These are phyloP conservation scores for Boechera retrofracta DNA, from an alignment of 345 rosid genomes.

Conservation along the genomic window DNA sequence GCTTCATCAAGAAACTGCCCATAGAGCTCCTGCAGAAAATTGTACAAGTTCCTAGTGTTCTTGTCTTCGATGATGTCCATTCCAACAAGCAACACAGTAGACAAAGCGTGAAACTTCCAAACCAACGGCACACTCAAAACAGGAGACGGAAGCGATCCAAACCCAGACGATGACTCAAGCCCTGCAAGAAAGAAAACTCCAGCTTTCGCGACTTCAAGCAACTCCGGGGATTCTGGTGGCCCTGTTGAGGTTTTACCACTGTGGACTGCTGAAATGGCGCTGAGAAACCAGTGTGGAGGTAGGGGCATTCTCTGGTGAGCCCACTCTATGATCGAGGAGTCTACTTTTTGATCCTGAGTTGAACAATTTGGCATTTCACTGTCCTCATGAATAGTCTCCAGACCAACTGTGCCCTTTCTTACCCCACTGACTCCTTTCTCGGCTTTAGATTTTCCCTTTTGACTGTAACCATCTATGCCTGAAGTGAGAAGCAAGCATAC, in stretches of 20 bases:
- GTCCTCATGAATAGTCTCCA: slow-evolving; percentile 83
- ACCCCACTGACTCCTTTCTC: slow-evolving; percentile 35
- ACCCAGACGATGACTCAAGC: slow-evolving; percentile 63
- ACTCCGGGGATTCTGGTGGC: slow-evolving; percentile 45
- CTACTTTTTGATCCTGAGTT: slow-evolving; percentile 41
- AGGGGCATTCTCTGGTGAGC: slow-evolving; percentile 86
- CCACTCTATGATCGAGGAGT: slow-evolving; percentile 64
- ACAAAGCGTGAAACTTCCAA: slow-evolving; percentile 90
- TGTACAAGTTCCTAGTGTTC: slow-evolving; percentile 64
- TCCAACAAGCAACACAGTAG: slow-evolving; percentile 67
- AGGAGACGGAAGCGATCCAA: slow-evolving; percentile 54
- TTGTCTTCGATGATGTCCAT: slow-evolving; percentile 79
- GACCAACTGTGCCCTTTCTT: slow-evolving; percentile 48
- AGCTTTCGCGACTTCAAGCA: slow-evolving; percentile 63
- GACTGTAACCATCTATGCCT: slow-evolving; percentile 67
- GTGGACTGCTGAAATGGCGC: slow-evolving; percentile 66
- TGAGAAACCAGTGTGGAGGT: slow-evolving; percentile 91
- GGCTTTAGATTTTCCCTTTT: slow-evolving; percentile 65
- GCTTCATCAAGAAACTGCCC: slow-evolving; percentile 67
- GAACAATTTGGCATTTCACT: slow-evolving; percentile 52
- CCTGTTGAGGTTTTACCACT: slow-evolving; percentile 46
- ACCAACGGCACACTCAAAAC: slow-evolving; percentile 62
- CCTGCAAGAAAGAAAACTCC: slow-evolving; percentile 87
- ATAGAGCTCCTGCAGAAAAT: slow-evolving; percentile 71
- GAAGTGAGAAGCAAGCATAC: slow-evolving; percentile 67